Evolutionary conservation across 805 yeast species (phyloP), one percentile per base, ranked within the genome.

Genomic region (Deakozyma indianensis): DNA sequence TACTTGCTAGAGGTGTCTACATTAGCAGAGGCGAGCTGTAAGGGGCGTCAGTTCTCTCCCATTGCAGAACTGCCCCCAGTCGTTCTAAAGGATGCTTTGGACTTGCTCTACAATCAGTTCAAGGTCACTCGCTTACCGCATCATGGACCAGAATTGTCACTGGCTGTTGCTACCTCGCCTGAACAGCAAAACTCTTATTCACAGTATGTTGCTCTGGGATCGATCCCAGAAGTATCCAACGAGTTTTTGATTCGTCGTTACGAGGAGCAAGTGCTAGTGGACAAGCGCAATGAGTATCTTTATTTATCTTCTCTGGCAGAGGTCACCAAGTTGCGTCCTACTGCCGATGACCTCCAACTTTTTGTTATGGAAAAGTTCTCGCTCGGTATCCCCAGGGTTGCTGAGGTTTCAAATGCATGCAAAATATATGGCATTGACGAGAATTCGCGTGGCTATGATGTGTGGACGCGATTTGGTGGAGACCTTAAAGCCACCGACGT

Each of bases 311-410:
- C 11, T 32, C 18, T 32, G 4, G 38, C 38, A 9, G 18, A 32
- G 16, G 38, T 32, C 16, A 20, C 38, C 5, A 7, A 32, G 38
- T 11, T 20, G 7, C 11, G 38, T 7, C 7, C 38, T 32, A 4
- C 38, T n/a, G 11, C 11, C 1, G 71, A 71, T 46, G 70, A 65
- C 40, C 56, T 80, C 23, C 66, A 67, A 45, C 53, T 62, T 22
- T 65, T 55, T 41, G 70, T 74, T 7, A 62, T 71, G 4, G 71
- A 71, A 40, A 63, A 75, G 24, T 59, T 67, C 25, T 72, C 77
- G 2, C 66, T 70, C 38, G 80, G 83, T 24, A 63, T 68, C 4
- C 61, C 74, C 16, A 78, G 83, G 1, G 63, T 69, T 42, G 65
- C 65, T 22, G 81, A 75, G 4, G 50, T 75, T 2, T 58, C 61